phyloP scores from a whole-genome alignment of 257 asterid genomes.

The Solanum clarkiae region DNA sequence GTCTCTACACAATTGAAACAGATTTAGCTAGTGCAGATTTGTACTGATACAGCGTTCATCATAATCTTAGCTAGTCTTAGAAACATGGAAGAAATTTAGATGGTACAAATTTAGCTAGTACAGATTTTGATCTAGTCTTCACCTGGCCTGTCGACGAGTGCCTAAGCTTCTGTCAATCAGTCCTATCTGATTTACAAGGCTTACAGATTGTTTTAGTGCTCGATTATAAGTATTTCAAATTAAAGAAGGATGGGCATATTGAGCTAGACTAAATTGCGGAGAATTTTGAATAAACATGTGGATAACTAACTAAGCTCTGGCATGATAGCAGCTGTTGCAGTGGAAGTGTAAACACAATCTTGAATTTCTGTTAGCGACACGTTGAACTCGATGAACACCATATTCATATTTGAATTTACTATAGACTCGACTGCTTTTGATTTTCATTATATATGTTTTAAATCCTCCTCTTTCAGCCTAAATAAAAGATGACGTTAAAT shows the following conservation, averaged over 20 bases:
- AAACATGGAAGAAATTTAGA: no score
- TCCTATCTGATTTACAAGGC: no score
- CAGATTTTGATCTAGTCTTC: no score
- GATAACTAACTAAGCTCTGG: slow-evolving; percentile 57
- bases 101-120: no score
- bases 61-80: no score
- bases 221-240: no score
- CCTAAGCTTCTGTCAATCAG: no score
- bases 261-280: neutral
- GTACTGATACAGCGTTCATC: no score
- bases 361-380: slow-evolving; percentile 97
- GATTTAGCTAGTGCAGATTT: no score
- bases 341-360: slow-evolving; percentile 96
- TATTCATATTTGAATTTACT: slow-evolving; percentile 97
- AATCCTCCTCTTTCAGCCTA: slow-evolving; percentile 87
- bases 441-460: slow-evolving; percentile 88
- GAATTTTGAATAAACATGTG: neutral
- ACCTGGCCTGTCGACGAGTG: no score
- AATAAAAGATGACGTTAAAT: slow-evolving; percentile 1
- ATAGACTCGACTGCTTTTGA: slow-evolving; percentile 77
- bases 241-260: neutral
- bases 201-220: no score
- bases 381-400: slow-evolving; percentile 99
- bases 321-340: slow-evolving; percentile 98
- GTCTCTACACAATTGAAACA: no score